Evolutionary conservation across 345 rosid species (phyloP).

Genomic region (Fremontodendron californicum): DNA sequence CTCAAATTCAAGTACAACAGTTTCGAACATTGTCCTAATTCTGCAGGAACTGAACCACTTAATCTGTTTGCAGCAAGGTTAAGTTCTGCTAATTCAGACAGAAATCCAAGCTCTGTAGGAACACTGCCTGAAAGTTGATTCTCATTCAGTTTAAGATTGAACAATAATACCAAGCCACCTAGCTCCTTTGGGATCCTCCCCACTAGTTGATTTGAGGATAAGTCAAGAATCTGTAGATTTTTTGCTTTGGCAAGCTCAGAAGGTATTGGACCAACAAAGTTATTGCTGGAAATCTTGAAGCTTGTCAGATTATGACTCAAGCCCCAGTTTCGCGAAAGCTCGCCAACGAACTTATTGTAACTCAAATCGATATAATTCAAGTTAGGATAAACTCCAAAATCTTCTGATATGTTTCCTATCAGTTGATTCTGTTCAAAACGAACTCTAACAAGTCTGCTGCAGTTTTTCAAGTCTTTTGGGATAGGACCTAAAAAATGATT

Average conservation of each 20-base stretch:
- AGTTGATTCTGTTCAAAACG: conserved; percentile 5
- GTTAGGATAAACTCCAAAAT: conserved; percentile 17
- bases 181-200: conserved; percentile 31
- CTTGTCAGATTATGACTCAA: neutral
- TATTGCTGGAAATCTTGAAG: conserved; percentile 20
- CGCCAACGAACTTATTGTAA: conserved; percentile 15
- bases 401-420: conserved; percentile 1
- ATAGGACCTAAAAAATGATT: conserved; percentile 10
- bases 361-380: conserved; percentile 6
- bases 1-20: conserved; percentile 32
- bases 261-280: conserved; percentile 33
- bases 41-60: conserved; percentile 14
- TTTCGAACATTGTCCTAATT: conserved; percentile 23
- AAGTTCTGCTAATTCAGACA: conserved; percentile 23
- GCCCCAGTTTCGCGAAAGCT: conserved; percentile 11
- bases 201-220: conserved; percentile 26
- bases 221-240: conserved; percentile 29
- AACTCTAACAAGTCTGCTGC: conserved; percentile 6
- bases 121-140: conserved; percentile 27
- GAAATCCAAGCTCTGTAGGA: conserved; percentile 25
- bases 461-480: conserved; percentile 13
- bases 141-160: conserved; percentile 21
- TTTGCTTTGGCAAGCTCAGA: conserved; percentile 33
- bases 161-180: conserved; percentile 20
- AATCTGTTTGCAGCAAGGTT: conserved; percentile 35